A percentile compares a stretch with the other conserved stretches of the same genome.
Evolutionary conservation across 208 protist genomes (phyloP).

Genomic region (Trypanosoma vivax): DNA sequence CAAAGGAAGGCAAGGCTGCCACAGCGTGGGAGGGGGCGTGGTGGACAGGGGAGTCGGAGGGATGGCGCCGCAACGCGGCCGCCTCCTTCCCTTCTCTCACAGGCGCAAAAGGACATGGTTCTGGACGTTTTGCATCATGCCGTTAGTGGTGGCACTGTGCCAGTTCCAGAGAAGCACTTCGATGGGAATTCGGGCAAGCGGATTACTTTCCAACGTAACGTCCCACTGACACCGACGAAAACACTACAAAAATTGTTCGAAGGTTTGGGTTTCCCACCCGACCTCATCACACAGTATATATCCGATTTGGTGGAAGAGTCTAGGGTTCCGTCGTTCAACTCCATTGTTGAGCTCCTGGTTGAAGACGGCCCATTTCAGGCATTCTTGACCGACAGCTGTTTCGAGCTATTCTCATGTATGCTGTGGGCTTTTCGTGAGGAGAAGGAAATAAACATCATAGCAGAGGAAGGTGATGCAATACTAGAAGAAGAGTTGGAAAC

Average conservation of each 20-base stretch:
- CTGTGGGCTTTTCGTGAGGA: slow-evolving; percentile 58
- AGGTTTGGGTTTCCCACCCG: slow-evolving; percentile 80
- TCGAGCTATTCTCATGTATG: slow-evolving; percentile 84
- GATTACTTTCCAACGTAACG: slow-evolving; percentile 78
- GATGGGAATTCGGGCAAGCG: slow-evolving; percentile 41
- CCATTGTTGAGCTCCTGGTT: slow-evolving; percentile 53
- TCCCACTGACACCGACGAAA: slow-evolving; percentile 57
- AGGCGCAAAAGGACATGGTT: slow-evolving; percentile 66
- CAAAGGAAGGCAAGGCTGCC: slow-evolving; percentile 44
- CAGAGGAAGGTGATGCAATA: slow-evolving; percentile 53
- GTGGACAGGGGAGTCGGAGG: slow-evolving; percentile 28
- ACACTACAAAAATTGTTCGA: slow-evolving; percentile 72
- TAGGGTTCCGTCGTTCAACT: slow-evolving; percentile 43
- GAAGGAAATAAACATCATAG: slow-evolving; percentile 16
- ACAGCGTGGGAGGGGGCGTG: slow-evolving; percentile 21
- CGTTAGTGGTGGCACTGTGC: slow-evolving; percentile 66
- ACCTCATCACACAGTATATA: slow-evolving; percentile 74
- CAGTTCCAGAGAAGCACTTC: slow-evolving; percentile 84
- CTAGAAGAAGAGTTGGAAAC: slow-evolving; percentile 67
- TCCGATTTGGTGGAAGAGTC: slow-evolving; percentile 49
- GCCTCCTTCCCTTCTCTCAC: slow-evolving; percentile 68
- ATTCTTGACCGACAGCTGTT: slow-evolving; percentile 75
- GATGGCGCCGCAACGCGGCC: slow-evolving; percentile 14
- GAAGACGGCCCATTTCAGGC: slow-evolving; percentile 55
- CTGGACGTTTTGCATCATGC: slow-evolving; percentile 87